Evolutionary conservation across 495 filamentous ascomycete genomes (phyloP), one percentile per base, ranked within the genome.

Genomic region (Parathielavia appendiculata): DNA sequence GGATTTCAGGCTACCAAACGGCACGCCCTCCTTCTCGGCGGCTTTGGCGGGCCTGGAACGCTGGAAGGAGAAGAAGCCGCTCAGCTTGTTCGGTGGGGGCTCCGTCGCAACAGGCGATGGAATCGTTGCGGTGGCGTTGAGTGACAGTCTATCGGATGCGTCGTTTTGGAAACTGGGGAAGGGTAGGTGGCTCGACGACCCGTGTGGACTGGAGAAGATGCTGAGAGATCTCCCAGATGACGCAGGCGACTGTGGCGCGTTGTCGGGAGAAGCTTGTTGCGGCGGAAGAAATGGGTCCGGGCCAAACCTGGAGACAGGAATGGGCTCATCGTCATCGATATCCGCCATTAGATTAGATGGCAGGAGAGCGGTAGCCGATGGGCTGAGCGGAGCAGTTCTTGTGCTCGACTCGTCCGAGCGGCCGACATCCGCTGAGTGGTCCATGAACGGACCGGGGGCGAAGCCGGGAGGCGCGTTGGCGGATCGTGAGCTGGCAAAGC

Each of bases 311-410:
- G 77, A 57, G 58, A 66, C 54, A 58, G 83, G 73, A 73, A 79
- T 76, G 69, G 78, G 73, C 17, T 83, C 79, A 57, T 91, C 90
- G 46, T 92, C 90, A 58, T 91, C 83, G 3, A 87, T 72, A 48
- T 76, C 74, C 35, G 74, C 73, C 61, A 95, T 84, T 54, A 95
- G 83, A 60, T 89, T 87, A 1, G 89, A 90, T 22, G 90, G 90
- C 23, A 95, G 73, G 26, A 93, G 76, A 22, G 86, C 78, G 50
- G 88, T 82, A 10, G 90, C 90, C 13, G 88, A 87, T 26, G 90
- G 90, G 62, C 89, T 92, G 70, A 93, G 87, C 34, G 89, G 86
- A 19, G 83, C 83, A 43, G 84, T 72, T 32, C 68, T 66, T 38
- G 75, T 62, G 54, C 71, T 69, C 10, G 71, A 73, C 22, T 82